Evolutionary conservation across 2,329 filamentous ascomycete species (phyloP), one percentile per base, ranked within the genome.

Genomic region (Nannizziopsis arthrosporioides): DNA sequence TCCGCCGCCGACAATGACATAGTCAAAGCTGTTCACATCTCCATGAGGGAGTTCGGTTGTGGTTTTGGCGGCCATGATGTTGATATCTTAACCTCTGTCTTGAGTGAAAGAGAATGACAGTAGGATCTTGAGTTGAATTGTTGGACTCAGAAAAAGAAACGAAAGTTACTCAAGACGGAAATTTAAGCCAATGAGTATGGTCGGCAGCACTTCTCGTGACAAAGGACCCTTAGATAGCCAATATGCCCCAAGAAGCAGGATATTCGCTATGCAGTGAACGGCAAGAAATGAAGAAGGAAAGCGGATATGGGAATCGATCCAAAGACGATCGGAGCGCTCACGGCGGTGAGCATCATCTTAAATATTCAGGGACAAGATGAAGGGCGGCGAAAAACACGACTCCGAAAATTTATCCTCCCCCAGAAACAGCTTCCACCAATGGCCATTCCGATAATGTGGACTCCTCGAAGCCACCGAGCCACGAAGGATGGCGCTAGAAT

Each of bases 1-100:
- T 61, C 86, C 86, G 54, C 86, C 86, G 55, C 86, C 86, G 44
- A 92, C 83, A 57, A 92, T 79, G 64, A 92, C 76, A 71, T 89
- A 92, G 75, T 92, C 85, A 68, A 80, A 92, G 69, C 73, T 74
- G 67, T 81, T 73, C 60, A 74, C 73, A 56, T 83, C 80, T 61
- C 75, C 70, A 54, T 76, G 65, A 42, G 82, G 74, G 54, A 89
- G 73, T 50, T 79, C 71, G 55, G 76, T 80, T 54, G 83, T 89
- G 45, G 83, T 85, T 18, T 39, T 48, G 17, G 44, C 45, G 39
- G 61, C 59, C 74, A 80, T 81, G 55, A 15, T 7, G n/a, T 8
- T 19, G 8, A 41, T 17, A 15, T 36, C 35, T 41, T 36, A 14
- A 42, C 32, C 40, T 44, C 41, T 49, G 44, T 34, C 38, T 38